These are phyloP conservation scores for Exophiala dermatitidis DNA, from an alignment of 2,329 filamentous ascomycete genomes.

Conservation along the genomic window DNA sequence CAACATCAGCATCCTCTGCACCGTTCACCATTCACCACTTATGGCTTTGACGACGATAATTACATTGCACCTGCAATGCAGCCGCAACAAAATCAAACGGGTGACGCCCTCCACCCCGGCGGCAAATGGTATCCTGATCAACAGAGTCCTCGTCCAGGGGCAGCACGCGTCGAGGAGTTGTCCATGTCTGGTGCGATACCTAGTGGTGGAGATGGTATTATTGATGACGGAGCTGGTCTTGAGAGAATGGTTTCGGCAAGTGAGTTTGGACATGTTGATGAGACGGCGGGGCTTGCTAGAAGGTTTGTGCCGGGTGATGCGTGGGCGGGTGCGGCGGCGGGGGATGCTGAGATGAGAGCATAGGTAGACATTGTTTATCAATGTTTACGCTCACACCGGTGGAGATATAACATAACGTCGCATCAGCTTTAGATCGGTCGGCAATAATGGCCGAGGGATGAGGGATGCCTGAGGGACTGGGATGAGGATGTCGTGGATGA, in stretches of 20 bases:
- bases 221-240: neutral
- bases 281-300: conserved; percentile 10
- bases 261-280: conserved; percentile 13
- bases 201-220: neutral
- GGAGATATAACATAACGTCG: too few species aligned
- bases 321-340: too few species aligned
- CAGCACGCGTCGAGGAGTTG: conserved; percentile 2
- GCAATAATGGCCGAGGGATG: too few species aligned
- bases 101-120: conserved; percentile 41
- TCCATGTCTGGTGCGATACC: conserved; percentile 12
- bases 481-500: too few species aligned
- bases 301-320: conserved; percentile 3
- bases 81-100: conserved; percentile 22
- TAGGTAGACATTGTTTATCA: too few species aligned
- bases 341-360: too few species aligned
- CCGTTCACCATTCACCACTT: conserved; percentile 15
- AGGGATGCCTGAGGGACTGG: too few species aligned
- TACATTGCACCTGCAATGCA: conserved; percentile 8
- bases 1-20: too few species aligned
- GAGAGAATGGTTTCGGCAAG: conserved; percentile 14
- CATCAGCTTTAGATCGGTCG: too few species aligned
- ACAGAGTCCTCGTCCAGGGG: conserved; percentile 4
- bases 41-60: conserved; percentile 16
- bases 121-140: conserved; percentile 40
- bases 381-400: too few species aligned